Percentiles rank a stretch among this genome's conserved stretches.
These are phyloP conservation scores for Cladosporium oxysporum DNA, from an alignment of 2,329 filamentous ascomycete genomes.

Conservation along the genomic window DNA sequence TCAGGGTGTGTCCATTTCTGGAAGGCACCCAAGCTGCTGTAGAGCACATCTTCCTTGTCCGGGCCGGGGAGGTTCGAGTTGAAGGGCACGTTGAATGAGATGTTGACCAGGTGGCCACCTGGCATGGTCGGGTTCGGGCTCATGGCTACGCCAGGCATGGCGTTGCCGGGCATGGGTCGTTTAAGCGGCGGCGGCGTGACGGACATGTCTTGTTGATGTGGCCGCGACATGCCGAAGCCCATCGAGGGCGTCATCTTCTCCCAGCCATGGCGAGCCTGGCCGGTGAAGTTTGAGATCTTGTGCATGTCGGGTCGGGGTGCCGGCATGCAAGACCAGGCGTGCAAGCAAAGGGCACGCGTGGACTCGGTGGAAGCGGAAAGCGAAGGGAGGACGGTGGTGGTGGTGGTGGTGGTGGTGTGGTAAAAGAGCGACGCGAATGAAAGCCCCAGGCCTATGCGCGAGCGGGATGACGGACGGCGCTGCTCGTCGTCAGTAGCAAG, in stretches of 20 bases:
- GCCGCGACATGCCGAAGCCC: constrained; percentile 59
- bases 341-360: constrained; percentile 21
- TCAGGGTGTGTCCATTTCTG: constrained; percentile 92
- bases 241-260: constrained; percentile 64
- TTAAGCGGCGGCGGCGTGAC: constrained; percentile 52
- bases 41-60: constrained; percentile 90
- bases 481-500: constrained; percentile 27
- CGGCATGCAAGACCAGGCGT: constrained; percentile 20
- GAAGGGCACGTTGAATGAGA: constrained; percentile 97
- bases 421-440: constrained; percentile 20
- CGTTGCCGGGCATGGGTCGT: constrained; percentile 46
- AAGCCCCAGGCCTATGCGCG: constrained; percentile 20
- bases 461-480: constrained; percentile 24
- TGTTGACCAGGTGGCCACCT: constrained; percentile 80
- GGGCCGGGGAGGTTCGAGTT: constrained; percentile 88
- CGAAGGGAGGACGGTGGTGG: constrained; percentile 15
- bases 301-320: constrained; percentile 52
- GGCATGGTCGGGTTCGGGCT: constrained; percentile 62
- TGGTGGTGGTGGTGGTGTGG: neutral
- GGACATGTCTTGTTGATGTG: constrained; percentile 29
- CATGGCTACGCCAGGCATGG: constrained; percentile 36
- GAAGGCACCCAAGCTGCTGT: constrained; percentile 84
- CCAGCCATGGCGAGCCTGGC: constrained; percentile 67
- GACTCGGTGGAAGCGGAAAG: constrained; percentile 11
- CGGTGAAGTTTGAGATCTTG: constrained; percentile 69